Evolutionary conservation across 441 rosid species (phyloP), one percentile per base, ranked within the genome.

Genomic region (Euphorbia schlechtendalii): DNA sequence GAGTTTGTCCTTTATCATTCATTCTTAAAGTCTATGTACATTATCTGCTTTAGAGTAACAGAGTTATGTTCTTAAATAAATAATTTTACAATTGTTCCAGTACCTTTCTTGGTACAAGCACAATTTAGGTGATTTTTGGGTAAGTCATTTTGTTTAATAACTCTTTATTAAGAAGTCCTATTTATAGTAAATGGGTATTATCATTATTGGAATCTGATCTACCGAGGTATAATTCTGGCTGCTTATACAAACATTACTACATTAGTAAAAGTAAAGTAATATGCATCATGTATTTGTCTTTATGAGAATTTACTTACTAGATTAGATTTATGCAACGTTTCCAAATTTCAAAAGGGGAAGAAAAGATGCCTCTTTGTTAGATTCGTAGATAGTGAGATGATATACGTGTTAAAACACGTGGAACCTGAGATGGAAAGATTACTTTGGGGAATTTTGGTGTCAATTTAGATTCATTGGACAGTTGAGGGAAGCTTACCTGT

Each of bases 311-410:
- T 46, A 46, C 6, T 7, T 46, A n/a, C 17, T 18, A 22, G 14
- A 14, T 46, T 34, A 20, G 58, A 28, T 5, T 24, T 27, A 18
- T 52, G 27, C 30, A 17, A 22, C 27, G 3, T 34, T 63, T 30
- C 32, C 45, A 32, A 11, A 5, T 22, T 54, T 9, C 0, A 21
- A 4, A 38, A 11, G 51, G 46, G 53, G 21, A 18, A 43, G 41
- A 41, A 7, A 60, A 61, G 43, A 54, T 65, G 68, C 68, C 38
- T 8, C 1, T 4, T 49, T 12, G 21, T 63, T 30, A 56, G 66
- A 63, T 28, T 49, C 57, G 2, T 24, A 46, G 45, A 41, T 27
- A 13, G 22, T 41, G 53, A 61, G 30, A 25, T 14, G n/a, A n/a
- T 24, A 38, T 45, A n/a, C 15, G 22, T 46, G 56, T 46, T 18